Base-by-base conservation (phyloP, 208 protist genomes). In the Crithidia brevicula region DNA sequence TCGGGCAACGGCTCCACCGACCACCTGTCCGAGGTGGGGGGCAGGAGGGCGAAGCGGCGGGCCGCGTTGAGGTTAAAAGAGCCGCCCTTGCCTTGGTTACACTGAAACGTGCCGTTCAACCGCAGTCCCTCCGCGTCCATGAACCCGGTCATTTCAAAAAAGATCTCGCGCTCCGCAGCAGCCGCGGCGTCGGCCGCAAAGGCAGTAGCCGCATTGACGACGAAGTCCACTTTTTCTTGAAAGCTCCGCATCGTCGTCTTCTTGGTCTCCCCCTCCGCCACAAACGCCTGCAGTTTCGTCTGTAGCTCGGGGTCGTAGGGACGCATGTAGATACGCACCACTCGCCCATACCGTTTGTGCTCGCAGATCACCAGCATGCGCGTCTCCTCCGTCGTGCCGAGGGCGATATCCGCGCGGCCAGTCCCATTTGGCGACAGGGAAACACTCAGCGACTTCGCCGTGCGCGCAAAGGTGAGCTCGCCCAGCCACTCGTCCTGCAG, bases 1-100 rank as follows among this genome's bases (percentile, higher is more conserved):
- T 88, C 72, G 11, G 91, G 91, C 42, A 96, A 74, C 38, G 91
- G 91, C 68, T 94, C 88, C 33, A 96, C 73, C n/a, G 86, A 62
- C 51, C 72, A 68, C 51, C 76, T 54, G 3, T 88, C 79, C 18
- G 88, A 92, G n/a, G 70, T 23, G 25, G 40, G 31, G 18, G 81
- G 69, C 11, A 80, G 72, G 23, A 89, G 56, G 33, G 75, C 70
- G 33, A 94, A 80, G 40, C 72, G 65, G 18, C 79, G 75, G 2
- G 75, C 74, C 11, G 78, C 82, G 75, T 87, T 89, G 23, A 79
- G 61, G 23, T 72, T 69, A 73, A 94, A 88, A 27, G 78, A 71
- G 5, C 81, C 88, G 15, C 72, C 60, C 59, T 85, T 81, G 28
- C 82, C 85, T 30, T 88, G 74, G 36, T 61, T 78, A 42, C 53